Base-by-base conservation (phyloP, 371 early-diverging fungal genomes). In the Apophysomyces variabilis region DNA sequence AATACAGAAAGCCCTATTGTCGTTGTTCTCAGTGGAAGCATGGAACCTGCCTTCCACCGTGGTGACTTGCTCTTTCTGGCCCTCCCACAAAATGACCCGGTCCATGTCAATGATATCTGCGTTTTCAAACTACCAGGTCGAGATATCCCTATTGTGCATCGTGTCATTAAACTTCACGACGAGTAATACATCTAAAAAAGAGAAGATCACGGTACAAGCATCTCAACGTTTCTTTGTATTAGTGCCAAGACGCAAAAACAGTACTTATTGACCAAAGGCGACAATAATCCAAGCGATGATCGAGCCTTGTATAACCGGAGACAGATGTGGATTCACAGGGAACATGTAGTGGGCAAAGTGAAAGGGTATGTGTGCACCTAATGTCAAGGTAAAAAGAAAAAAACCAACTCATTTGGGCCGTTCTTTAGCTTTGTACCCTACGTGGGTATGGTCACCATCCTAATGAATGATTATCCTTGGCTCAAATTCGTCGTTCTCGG, bases 1-100 rank as follows among this genome's bases (percentile, higher is more conserved):
- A 98, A 98, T 75, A 95, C 90, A 69, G 99, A 99, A 77, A 93
- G 94, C 64, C 99, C 99, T 7, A 93, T 99, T 54, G 99, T 99
- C 12, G 99, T 99, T 4, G 99, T 99, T 5, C 79, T 99, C 64
- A 98, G 97, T 80, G 99, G 95, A 67, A 95, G 95, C 78, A 99
- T 99, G 99, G 95, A 94, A 66, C 99, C 99, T 38, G 99, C 97
- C 26, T 99, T 99, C 76, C 86, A 94, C 66, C 86, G 98, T 67
- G 99, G 99, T 32, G 99, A 99, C 76, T 90, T 99, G 65, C 84
- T 99, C 21, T 92, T 99, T 66, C 83, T 99, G 41, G 78, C 87
- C 56, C 82, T 93, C 65, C 87, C 87, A 41, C 77, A 74, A 46
- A 77, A 84, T 43, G 81, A 78, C 7, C 92, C 95, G 13, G 82